Evolutionary conservation across 1,284 basidiomycete species (phyloP), one percentile per base, ranked within the genome.

Genomic region (Boletus holoroseus): DNA sequence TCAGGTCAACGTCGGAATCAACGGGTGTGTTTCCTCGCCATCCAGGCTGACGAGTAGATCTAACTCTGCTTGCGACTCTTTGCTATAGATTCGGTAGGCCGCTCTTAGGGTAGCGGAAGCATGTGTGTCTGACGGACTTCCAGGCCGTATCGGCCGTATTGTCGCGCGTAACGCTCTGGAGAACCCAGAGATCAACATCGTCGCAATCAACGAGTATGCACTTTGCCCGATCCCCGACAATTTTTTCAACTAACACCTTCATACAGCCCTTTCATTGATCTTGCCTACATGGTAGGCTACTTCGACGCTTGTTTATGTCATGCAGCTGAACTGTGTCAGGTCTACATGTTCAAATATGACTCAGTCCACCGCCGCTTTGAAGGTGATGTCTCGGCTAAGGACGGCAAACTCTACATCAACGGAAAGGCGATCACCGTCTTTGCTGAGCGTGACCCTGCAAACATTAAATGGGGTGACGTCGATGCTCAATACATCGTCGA

Each of bases 321-420:
- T 37, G 7, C 28, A 36, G 27, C 47, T 64, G 11, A 64, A 9
- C 38, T 13, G 7, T 16, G 9, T 6, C 54, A 89, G 88, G 85
- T 92, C 70, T 97, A 99, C 86, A 96, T 99, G 94, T 96, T 98
- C 91, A 98, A 97, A 82, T 98, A 88, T 73, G 95, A 98, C 74
- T 93, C 94, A 57, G 94, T 94, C 65, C 95, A 99, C 79, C 92
- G 95, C 58, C 85, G 88, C 72, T 99, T 89, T 85, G 86, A 92
- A 71, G 95, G 94, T 58, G 71, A 79, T 51, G 83, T 99, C 62
- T 78, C 83, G 71, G 73, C 77, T 71, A 88, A 90, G 78, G 88
- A 93, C 67, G 91, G 89, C 67, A 94, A 97, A 76, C 91, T 99
- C 58, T 69, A 80, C 69, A 84, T 99, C 71, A 78, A 93, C 68